Conservation (phyloP, 164 flowering plant species). For the Annona squamosa region DNA sequence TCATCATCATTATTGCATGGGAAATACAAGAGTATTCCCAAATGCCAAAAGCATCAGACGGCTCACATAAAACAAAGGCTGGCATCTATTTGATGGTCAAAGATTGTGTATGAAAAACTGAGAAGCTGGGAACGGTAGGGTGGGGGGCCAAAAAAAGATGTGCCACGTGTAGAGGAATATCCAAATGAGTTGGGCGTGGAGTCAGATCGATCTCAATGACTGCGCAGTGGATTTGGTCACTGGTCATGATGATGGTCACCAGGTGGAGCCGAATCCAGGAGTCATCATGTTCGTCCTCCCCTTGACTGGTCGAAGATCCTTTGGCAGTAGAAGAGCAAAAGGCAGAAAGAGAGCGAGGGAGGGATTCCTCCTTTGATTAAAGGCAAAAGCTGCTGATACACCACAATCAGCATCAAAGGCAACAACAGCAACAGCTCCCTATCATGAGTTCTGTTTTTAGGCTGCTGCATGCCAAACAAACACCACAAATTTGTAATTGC, state of each 20-base stretch:
- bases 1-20: too few species aligned
- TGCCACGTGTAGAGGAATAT: background rate
- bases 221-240: background rate
- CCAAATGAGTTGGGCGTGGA: background rate
- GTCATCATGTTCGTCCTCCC: background rate
- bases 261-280: background rate
- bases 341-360: background rate
- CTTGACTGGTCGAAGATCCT: conserved; percentile 12
- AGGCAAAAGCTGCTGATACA: conserved; percentile 4
- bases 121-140: too few species aligned
- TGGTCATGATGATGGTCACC: conserved; percentile 6
- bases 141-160: too few species aligned
- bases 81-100: too few species aligned
- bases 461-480: background rate
- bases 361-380: conserved; percentile 1
- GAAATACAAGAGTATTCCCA: too few species aligned
- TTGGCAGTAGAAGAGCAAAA: background rate
- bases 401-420: conserved; percentile 11
- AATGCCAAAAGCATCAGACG: too few species aligned
- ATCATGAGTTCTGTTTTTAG: background rate
- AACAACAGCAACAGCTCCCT: background rate
- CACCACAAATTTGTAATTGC: too few species aligned
- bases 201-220: background rate
- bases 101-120: too few species aligned
- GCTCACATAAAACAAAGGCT: too few species aligned